These are phyloP conservation scores for Cercis canadensis DNA, from an alignment of 306 rosid species.

Conservation along the genomic window DNA sequence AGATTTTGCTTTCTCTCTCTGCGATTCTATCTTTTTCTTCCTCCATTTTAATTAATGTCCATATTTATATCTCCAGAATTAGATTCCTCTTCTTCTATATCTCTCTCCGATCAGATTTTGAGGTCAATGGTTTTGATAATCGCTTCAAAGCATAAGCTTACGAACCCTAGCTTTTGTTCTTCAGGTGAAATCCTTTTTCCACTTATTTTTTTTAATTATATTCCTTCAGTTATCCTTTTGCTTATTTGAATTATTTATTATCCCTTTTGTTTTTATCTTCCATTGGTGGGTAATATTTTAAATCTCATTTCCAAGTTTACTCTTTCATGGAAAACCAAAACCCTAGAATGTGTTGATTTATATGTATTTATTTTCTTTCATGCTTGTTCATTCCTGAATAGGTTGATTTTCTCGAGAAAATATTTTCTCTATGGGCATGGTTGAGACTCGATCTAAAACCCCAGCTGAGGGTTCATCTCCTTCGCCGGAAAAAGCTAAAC, in stretches of 20 bases:
- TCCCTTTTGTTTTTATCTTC: neutral
- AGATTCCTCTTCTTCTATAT: constrained; percentile 21
- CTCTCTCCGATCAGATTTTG: constrained; percentile 18
- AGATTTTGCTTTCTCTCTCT: constrained; percentile 28
- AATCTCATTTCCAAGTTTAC: constrained; percentile 28
- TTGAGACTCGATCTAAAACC: constrained; percentile 50
- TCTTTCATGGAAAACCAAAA: constrained; percentile 32
- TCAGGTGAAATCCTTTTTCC: constrained; percentile 44
- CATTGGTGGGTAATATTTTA: constrained; percentile 35
- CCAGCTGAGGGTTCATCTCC: constrained; percentile 38
- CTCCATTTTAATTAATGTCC: constrained; percentile 1
- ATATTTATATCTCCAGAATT: constrained; percentile 18
- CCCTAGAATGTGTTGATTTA: constrained; percentile 49
- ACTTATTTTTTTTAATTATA: neutral
- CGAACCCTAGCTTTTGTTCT: constrained; percentile 47
- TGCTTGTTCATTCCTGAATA: constrained; percentile 13
- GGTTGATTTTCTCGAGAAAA: constrained; percentile 47
- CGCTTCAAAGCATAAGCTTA: constrained; percentile 35
- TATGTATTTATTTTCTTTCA: constrained; percentile 5
- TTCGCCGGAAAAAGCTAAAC: constrained; percentile 37
- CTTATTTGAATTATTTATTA: neutral
- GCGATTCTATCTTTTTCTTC: constrained; percentile 2
- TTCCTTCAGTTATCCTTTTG: constrained; percentile 4
- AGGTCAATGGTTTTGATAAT: constrained; percentile 23
- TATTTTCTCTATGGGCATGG: constrained; percentile 56